A percentile compares a stretch with the other conserved stretches of the same genome.
Evolutionary conservation across 148 eudicot genomes (phyloP).

Genomic region (Nepenthes mirabilis): DNA sequence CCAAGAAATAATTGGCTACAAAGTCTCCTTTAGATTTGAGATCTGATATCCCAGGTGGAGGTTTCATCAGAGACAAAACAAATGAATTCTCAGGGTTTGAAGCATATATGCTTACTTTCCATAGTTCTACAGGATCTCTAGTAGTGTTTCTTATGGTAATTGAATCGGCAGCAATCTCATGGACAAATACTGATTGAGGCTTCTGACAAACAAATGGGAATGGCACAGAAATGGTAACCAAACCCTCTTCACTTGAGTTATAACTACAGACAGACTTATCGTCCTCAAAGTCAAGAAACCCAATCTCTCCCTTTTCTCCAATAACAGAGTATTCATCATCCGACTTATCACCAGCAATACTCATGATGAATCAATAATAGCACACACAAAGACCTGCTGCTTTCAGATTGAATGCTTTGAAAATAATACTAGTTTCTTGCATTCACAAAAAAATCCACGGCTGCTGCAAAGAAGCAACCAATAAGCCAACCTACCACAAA

Average conservation of each 20-base stretch:
- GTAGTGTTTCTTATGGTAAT: slow-evolving; percentile 58
- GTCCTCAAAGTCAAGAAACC: slow-evolving; percentile 56
- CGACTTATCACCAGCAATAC: slow-evolving; percentile 17
- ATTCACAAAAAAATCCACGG: too few relatives aligned
- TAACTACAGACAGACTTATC: slow-evolving; percentile 49
- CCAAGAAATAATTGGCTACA: slow-evolving; percentile 45
- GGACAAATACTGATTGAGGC: slow-evolving; percentile 51
- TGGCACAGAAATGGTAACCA: slow-evolving; percentile 55
- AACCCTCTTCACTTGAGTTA: slow-evolving; percentile 50
- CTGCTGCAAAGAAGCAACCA: too few relatives aligned
- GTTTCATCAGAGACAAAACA: slow-evolving; percentile 66
- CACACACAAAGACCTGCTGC: too few relatives aligned
- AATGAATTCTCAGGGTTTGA: slow-evolving; percentile 73
- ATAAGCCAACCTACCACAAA: too few relatives aligned
- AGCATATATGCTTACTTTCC: slow-evolving; percentile 58
- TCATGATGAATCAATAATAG: slow-evolving; percentile 8
- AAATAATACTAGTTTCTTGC: too few relatives aligned
- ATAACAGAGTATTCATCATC: slow-evolving; percentile 61
- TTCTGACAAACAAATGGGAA: slow-evolving; percentile 55
- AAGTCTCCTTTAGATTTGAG: slow-evolving; percentile 27
- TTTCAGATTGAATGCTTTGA: too few relatives aligned
- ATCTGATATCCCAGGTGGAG: slow-evolving; percentile 39
- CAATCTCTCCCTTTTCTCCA: slow-evolving; percentile 72
- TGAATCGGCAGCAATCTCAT: slow-evolving; percentile 35
- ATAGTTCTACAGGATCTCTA: slow-evolving; percentile 43